Conservation (phyloP, 2,329 filamentous ascomycete genomes). For the Aspergillus fumigatus region DNA sequence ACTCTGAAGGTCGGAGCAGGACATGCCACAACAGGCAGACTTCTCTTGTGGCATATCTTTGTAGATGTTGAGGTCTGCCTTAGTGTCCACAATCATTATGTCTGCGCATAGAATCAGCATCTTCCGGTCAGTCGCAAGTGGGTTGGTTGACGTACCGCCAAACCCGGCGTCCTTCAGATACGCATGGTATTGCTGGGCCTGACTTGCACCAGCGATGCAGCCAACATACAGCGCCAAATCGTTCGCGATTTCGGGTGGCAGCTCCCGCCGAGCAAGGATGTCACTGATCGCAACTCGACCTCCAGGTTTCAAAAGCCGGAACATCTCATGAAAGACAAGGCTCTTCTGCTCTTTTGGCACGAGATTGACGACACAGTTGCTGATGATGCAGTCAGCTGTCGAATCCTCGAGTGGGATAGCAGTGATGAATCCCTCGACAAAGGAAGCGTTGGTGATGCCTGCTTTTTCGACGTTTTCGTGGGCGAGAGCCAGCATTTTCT, state of each 20-base stretch:
- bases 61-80: conserved; percentile 48
- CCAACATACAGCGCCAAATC: conserved; percentile 55
- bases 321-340: conserved; percentile 54
- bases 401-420: conserved; percentile 41
- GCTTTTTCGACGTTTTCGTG: conserved; percentile 41
- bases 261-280: conserved; percentile 50
- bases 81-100: conserved; percentile 43
- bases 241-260: conserved; percentile 47
- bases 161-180: conserved; percentile 53
- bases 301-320: conserved; percentile 52
- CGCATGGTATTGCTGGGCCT: conserved; percentile 47
- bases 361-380: conserved; percentile 61
- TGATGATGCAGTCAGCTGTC: conserved; percentile 54
- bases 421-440: conserved; percentile 51
- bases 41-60: conserved; percentile 16
- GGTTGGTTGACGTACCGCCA: conserved; percentile 30
- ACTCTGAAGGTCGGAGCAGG: conserved; percentile 12
- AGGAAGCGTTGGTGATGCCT: conserved; percentile 44
- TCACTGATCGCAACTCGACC: conserved; percentile 58
- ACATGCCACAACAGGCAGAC: conserved; percentile 8
- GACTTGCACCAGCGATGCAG: conserved; percentile 56
- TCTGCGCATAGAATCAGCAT: conserved; percentile 24
- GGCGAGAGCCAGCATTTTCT: conserved; percentile 55
- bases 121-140: neutral
- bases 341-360: conserved; percentile 52